Percentiles rank a stretch among this genome's conserved stretches.
Evolutionary conservation across 2,329 filamentous ascomycete species (phyloP).

Genomic region (Penicillium fuscoglaucum): DNA sequence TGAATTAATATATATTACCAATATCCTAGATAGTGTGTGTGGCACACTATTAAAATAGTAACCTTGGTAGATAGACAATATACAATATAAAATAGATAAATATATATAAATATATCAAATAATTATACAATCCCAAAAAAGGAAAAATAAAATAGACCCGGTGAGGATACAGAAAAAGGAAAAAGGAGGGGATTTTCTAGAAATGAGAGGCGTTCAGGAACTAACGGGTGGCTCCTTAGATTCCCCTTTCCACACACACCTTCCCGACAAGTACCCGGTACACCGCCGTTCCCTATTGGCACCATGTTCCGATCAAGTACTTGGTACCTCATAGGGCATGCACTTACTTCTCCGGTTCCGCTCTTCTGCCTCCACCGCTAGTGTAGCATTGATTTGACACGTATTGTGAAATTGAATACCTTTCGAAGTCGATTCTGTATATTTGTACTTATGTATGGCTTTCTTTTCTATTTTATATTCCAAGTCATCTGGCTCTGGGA

Average conservation of each 20-base stretch:
- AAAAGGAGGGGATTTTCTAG: conserved; percentile 3
- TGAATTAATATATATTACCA: not conserved
- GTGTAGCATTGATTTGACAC: conserved; percentile 15
- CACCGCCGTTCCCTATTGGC: conserved; percentile 3
- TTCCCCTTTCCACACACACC: conserved; percentile 11
- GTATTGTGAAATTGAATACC: conserved; percentile 8
- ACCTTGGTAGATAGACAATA: not conserved
- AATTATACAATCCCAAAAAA: not conserved
- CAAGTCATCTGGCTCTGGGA: not conserved
- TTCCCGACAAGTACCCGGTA: conserved; percentile 5
- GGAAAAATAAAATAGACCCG: not conserved
- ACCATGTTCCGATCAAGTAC: not conserved
- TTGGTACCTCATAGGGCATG: conserved; percentile 2
- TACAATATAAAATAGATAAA: not conserved
- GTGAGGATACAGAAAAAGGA: not conserved
- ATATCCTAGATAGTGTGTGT: not conserved
- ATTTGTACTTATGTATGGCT: not conserved
- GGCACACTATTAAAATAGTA: not conserved
- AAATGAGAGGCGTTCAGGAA: conserved; percentile 13
- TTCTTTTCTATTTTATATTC: not conserved
- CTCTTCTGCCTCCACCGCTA: conserved; percentile 11
- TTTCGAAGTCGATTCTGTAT: not conserved
- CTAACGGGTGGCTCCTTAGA: conserved; percentile 13
- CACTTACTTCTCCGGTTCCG: not conserved
- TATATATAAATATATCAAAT: not conserved